Evolutionary conservation across 345 rosid species (phyloP).

Genomic region (Ailanthus altissimus): DNA sequence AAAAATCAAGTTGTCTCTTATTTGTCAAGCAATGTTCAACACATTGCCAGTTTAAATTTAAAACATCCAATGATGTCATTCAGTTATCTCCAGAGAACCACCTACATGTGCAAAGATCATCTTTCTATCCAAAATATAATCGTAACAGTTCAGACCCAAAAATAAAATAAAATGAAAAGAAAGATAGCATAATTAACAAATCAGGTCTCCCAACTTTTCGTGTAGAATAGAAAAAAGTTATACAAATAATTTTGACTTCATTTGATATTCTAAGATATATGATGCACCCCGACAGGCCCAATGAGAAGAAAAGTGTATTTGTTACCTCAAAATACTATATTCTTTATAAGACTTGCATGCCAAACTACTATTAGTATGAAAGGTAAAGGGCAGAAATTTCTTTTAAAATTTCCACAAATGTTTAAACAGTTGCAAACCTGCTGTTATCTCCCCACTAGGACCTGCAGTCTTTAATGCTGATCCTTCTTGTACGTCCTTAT

Average conservation of each 20-base stretch:
- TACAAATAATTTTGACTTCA: not conserved
- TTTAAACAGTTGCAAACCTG: constrained; percentile 56
- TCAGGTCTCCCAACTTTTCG: not conserved
- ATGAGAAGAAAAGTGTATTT: not conserved
- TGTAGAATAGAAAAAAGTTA: not conserved
- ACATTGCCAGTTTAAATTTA: not conserved
- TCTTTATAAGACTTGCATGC: not conserved
- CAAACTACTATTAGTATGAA: not conserved
- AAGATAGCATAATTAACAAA: not conserved
- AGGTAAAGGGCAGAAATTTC: not conserved
- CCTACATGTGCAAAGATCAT: not conserved
- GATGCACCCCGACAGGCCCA: not conserved
- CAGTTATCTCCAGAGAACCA: not conserved
- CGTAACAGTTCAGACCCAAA: not conserved
- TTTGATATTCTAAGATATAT: not conserved
- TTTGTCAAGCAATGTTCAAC: not conserved
- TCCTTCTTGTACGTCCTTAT: constrained; percentile 77
- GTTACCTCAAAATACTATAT: not conserved
- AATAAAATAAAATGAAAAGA: not conserved
- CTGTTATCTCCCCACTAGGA: constrained; percentile 91
- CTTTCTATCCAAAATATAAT: not conserved
- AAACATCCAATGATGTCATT: not conserved
- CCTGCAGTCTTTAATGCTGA: constrained; percentile 88
- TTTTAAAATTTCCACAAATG: not conserved
- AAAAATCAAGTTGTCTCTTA: not conserved